These are phyloP conservation scores for Vickermania ingenoplastis DNA, from an alignment of 208 protist genomes.

Conservation along the genomic window DNA sequence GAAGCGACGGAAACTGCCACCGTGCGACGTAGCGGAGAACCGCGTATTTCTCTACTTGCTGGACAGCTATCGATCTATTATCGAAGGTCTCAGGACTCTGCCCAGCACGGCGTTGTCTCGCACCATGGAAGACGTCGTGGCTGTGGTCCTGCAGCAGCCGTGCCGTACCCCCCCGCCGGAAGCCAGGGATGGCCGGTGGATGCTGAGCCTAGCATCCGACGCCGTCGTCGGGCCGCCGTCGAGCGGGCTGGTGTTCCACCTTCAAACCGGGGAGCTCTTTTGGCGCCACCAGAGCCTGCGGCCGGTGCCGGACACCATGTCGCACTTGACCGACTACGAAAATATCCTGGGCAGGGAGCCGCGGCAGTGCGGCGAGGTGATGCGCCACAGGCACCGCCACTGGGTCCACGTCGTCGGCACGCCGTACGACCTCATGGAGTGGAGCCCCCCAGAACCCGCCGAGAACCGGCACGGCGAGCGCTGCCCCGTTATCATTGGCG, in stretches of 20 bases:
- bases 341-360: conserved; percentile 61
- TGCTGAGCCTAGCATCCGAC: neutral
- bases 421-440: conserved; percentile 70
- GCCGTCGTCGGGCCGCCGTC: neutral
- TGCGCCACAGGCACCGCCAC: conserved; percentile 43
- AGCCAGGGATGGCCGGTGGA: neutral
- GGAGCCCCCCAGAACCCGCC: conserved; percentile 23
- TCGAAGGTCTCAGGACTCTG: conserved; percentile 12
- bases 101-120: conserved; percentile 25
- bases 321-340: conserved; percentile 76
- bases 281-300: conserved; percentile 76
- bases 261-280: conserved; percentile 68
- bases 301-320: conserved; percentile 80
- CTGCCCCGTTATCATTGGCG: conserved; percentile 26
- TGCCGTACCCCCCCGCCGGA: conserved; percentile 11
- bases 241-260: conserved; percentile 57
- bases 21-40: conserved; percentile 62
- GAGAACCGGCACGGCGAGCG: conserved; percentile 38
- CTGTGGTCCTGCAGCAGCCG: conserved; percentile 3
- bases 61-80: conserved; percentile 34
- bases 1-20: conserved; percentile 49
- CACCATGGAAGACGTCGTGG: conserved; percentile 20
- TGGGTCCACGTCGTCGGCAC: conserved; percentile 82
- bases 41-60: conserved; percentile 49
- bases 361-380: conserved; percentile 66